phyloP scores from a whole-genome alignment of 805 yeast genomes.

The Pichia thaimueangensis region DNA sequence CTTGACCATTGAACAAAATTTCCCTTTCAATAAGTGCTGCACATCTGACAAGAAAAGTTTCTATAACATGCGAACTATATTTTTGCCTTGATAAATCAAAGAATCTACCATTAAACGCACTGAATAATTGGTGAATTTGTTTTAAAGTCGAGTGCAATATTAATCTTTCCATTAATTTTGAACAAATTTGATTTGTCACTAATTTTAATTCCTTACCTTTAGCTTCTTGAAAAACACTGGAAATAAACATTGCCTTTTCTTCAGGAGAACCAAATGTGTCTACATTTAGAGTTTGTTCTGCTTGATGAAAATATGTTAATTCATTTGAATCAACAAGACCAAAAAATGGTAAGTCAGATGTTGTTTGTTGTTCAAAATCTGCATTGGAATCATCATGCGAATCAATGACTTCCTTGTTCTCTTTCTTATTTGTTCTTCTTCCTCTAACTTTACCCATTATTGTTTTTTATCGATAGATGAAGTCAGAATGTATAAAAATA shows the following conservation, averaged over 20 bases:
- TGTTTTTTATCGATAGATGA: not conserved
- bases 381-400: not conserved
- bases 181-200: constrained; percentile 91
- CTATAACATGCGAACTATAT: constrained; percentile 90
- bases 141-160: constrained; percentile 57
- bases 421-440: constrained; percentile 24
- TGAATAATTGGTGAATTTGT: constrained; percentile 61
- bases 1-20: constrained; percentile 40
- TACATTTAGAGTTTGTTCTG: constrained; percentile 78
- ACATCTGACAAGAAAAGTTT: constrained; percentile 69
- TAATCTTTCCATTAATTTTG: constrained; percentile 84
- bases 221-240: constrained; percentile 78
- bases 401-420: constrained; percentile 11
- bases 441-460: constrained; percentile 30
- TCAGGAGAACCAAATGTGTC: constrained; percentile 71
- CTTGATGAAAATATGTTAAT: constrained; percentile 85
- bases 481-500: too few species aligned
- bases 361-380: not conserved
- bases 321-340: constrained; percentile 84
- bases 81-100: constrained; percentile 77
- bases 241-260: constrained; percentile 65
- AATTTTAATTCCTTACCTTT: constrained; percentile 85
- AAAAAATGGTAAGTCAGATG: constrained; percentile 47
- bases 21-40: constrained; percentile 76
- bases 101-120: constrained; percentile 66